Evolutionary conservation across 164 flowering plant genomes (phyloP).

Genomic region (Vitis amurensis): DNA sequence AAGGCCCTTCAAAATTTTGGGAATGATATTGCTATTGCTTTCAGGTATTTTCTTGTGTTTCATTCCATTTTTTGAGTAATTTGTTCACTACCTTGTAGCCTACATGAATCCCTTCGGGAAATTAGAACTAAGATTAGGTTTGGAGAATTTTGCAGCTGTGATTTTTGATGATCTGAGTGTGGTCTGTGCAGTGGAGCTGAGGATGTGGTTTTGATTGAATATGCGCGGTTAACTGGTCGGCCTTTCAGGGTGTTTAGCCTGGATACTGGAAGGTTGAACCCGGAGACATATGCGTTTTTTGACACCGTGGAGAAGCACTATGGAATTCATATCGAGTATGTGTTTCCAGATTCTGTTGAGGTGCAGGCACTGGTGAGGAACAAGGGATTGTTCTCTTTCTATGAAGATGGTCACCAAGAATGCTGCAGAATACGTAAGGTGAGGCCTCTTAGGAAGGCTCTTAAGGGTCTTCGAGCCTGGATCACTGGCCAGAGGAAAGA

Average conservation of each 20-base stretch:
- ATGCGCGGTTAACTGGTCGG: slow-evolving; percentile 72
- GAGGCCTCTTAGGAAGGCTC: slow-evolving; percentile 76
- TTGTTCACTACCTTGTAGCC: too few relatives aligned
- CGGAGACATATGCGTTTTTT: slow-evolving; percentile 73
- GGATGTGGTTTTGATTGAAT: slow-evolving; percentile 86
- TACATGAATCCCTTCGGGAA: background rate
- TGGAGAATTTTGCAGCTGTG: too few relatives aligned
- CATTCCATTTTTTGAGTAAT: too few relatives aligned
- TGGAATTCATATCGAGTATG: slow-evolving; percentile 34
- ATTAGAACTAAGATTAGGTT: background rate
- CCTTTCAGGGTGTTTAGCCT: slow-evolving; percentile 89
- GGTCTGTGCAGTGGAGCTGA: slow-evolving; percentile 80
- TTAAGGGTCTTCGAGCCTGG: slow-evolving; percentile 82
- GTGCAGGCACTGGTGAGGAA: slow-evolving; percentile 73
- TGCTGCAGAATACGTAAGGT: slow-evolving; percentile 91
- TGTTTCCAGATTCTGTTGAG: slow-evolving; percentile 51
- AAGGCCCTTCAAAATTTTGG: slow-evolving; percentile 65
- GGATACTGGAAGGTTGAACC: slow-evolving; percentile 82
- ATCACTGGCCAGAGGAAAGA: slow-evolving; percentile 65
- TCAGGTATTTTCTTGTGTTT: background rate
- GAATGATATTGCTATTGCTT: background rate
- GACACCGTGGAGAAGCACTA: slow-evolving; percentile 46
- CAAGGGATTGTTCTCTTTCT: slow-evolving; percentile 85
- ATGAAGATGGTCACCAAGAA: slow-evolving; percentile 93
- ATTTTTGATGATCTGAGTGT: background rate